Evolutionary conservation across 2,329 filamentous ascomycete genomes (phyloP).

Genomic region (Zelopaecilomyces penicillatus): DNA sequence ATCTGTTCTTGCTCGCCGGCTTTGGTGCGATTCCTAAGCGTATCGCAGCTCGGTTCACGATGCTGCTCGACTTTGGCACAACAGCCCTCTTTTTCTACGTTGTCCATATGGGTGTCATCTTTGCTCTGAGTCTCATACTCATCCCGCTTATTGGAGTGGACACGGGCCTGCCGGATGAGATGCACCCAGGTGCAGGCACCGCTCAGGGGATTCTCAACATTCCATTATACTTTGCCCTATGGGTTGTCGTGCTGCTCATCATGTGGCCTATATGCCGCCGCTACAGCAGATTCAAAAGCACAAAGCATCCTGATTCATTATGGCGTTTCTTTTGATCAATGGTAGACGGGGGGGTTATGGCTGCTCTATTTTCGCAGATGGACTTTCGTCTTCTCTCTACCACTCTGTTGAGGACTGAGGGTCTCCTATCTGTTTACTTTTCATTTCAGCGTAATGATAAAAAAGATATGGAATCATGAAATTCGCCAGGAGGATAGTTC

Average conservation of each 20-base stretch:
- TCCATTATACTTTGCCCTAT: constrained; percentile 29
- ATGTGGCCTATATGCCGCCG: constrained; percentile 33
- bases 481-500: too few species aligned
- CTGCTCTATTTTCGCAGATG: too few species aligned
- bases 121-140: constrained; percentile 8
- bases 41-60: constrained; percentile 21
- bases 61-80: constrained; percentile 36
- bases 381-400: too few species aligned
- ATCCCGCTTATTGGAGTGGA: constrained; percentile 16
- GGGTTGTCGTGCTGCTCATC: constrained; percentile 25
- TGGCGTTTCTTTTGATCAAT: constrained; percentile 35
- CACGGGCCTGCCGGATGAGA: constrained; percentile 17
- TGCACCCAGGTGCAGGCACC: constrained; percentile 13
- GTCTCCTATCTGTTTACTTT: too few species aligned
- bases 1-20: constrained; percentile 29
- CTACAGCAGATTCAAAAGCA: constrained; percentile 36
- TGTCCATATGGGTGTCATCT: constrained; percentile 27
- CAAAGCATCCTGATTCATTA: constrained; percentile 32
- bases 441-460: too few species aligned
- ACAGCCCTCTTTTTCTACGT: constrained; percentile 40
- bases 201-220: constrained; percentile 28
- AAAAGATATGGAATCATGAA: too few species aligned
- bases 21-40: constrained; percentile 26
- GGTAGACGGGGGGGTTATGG: too few species aligned
- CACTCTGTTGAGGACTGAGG: too few species aligned